Evolutionary conservation across 306 rosid species (phyloP), one percentile per base, ranked within the genome.

Genomic region (Alnus rubra): DNA sequence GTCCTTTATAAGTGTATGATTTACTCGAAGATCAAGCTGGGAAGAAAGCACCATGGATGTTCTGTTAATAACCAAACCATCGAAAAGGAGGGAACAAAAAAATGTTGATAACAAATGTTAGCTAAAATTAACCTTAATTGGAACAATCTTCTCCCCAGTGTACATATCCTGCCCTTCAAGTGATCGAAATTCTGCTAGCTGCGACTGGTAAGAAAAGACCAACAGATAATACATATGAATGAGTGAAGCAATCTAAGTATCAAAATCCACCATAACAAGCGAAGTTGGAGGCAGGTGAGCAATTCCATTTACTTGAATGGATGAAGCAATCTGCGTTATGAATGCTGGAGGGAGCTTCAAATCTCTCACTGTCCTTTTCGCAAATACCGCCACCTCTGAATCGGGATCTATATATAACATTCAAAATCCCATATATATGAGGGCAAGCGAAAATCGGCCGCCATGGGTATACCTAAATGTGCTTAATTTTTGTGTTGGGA

Each of bases 11-110:
- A 95, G 87, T 1, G 94, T 93, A 78, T 89, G 92, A 86, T 95
- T 95, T 14, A 95, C 94, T 30, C 98, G 95, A 69, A 93, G 98
- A 90, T 95, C 98, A 37, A 95, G 96, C 97, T 94, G 86, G 15
- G 28, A 72, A 86, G 67, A 59, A 60, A 58, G 65, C n/a, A 79
- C 58, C 76, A 75, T 64, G 3, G 59, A 1, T 45, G 52, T 4
- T 28, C 4, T 4, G 56, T 79, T 2, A 74, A 69, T 50, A 37
- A 54, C 14, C 76, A 79, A 44, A 15, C 37, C 55, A 7, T 15
- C 3, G 49, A 76, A 65, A 2, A 0, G 15, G 19, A 70, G 23
- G 14, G 2, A 42, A 49, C 35, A 37, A 52, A 65, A 52, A 12
- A 30, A 54, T 10, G 39, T 9, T 45, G 3, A 42, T 18, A 7